Conservation (phyloP, 75 land plant species). For the Picea glauca region DNA sequence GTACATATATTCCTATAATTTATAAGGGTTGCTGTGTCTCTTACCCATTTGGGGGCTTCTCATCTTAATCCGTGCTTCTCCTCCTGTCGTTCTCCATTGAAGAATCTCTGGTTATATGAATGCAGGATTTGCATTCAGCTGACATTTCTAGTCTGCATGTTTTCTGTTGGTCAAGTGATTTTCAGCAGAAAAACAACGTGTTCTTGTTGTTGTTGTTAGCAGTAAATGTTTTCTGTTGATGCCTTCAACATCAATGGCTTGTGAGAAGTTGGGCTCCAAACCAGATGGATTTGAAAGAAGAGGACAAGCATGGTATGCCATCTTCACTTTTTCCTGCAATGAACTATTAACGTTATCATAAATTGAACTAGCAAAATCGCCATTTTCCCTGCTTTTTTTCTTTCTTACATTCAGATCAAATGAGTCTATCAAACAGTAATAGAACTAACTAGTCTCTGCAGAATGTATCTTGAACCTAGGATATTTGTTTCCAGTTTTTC, state of each 20-base stretch:
- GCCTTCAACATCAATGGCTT: slow-evolving; percentile 21
- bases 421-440: neutral
- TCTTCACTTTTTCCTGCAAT: neutral
- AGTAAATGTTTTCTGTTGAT: neutral
- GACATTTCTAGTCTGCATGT: neutral
- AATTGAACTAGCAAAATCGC: neutral
- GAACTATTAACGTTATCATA: neutral
- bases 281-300: slow-evolving; percentile 40
- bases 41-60: neutral
- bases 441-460: neutral
- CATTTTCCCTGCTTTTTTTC: neutral
- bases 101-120: too few relatives aligned
- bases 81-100: neutral
- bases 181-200: neutral
- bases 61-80: slow-evolving; percentile 1
- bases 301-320: slow-evolving; percentile 43
- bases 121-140: neutral
- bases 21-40: neutral
- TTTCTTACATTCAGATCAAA: neutral
- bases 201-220: neutral
- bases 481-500: neutral
- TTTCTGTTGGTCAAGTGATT: neutral
- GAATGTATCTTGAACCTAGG: neutral
- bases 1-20: neutral
- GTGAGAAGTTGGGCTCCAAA: slow-evolving; percentile 36